Evolutionary conservation across 108 stramenopile genomes (phyloP).

Genomic region (Nitzschia sp.): DNA sequence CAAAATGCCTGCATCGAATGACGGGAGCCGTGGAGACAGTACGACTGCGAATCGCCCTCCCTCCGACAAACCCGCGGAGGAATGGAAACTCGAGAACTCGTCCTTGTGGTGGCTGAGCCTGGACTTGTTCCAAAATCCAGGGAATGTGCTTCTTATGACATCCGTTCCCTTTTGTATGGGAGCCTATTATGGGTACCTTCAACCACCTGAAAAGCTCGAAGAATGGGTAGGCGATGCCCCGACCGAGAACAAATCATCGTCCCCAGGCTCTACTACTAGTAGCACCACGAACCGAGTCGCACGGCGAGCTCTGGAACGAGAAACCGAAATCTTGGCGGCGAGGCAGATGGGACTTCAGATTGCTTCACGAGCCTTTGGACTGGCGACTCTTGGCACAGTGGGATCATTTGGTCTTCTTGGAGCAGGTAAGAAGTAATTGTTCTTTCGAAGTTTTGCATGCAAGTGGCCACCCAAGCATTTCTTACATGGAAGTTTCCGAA

Average conservation of each 20-base stretch:
- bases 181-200: slow-evolving; percentile 38
- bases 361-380: slow-evolving; percentile 31
- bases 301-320: neutral
- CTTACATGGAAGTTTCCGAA: neutral
- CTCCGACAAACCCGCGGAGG: neutral
- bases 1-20: neutral
- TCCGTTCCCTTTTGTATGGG: slow-evolving; percentile 43
- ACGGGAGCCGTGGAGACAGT: neutral
- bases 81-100: slow-evolving; percentile 27
- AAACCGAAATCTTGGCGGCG: neutral
- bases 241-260: neutral
- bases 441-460: neutral
- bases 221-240: slow-evolving; percentile 19
- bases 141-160: slow-evolving; percentile 30
- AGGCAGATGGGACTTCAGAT: slow-evolving; percentile 11
- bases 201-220: slow-evolving; percentile 26
- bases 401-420: slow-evolving; percentile 40
- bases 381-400: slow-evolving; percentile 38
- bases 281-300: neutral
- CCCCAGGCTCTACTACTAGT: neutral
- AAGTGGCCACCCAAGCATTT: neutral
- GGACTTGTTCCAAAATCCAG: slow-evolving; percentile 31
- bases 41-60: neutral
- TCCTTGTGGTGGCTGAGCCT: slow-evolving; percentile 20
- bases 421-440: slow-evolving; percentile 18